Evolutionary conservation across 2,329 filamentous ascomycete genomes (phyloP), one percentile per base, ranked within the genome.

Genomic region (Talaromyces sp.): DNA sequence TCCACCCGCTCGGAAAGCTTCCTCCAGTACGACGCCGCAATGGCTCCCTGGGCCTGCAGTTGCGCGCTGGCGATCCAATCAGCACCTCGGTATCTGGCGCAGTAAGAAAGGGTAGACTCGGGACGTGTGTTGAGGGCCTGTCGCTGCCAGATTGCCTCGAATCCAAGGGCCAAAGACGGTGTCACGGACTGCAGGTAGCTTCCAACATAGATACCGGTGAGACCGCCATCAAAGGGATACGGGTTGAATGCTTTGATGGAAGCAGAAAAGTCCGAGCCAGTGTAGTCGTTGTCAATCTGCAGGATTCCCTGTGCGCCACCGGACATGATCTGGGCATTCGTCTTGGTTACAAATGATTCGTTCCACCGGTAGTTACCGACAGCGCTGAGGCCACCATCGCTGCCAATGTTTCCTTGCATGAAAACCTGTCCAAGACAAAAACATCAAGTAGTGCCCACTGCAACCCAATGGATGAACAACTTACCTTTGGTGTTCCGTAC

Each of bases 141-240:
- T 72, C 93, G 90, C 80, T 96, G 93, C 91, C 91, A 97, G 69
- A 99, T 89, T 59, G 89, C 89, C 79, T 99, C 95, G 63, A 98
- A 82, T 68, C 95, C 95, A 58, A 99, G 82, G 55, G 93, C 86
- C 64, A 99, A 84, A 70, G 85, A 88, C 63, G 91, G 89, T 46
- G 95, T 99, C 64, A 99, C 80, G 56, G 92, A 90, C 78, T 99
- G 95, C 62, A 99, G 84, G 79, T 98, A 98, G 81, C 90, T 95
- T 69, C 91, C 93, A 71, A 99, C 93, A 75, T 91, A 91, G 78
- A 98, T 96, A 69, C 95, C 95, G 27, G 93, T 99, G 56, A 97
- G 78, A 59, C 92, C 91, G 62, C 95, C 93, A 74, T 98, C 93
- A 58, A 99, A 85, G 67, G 89, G 82, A 6, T 92, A 97, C n/a